A percentile compares a stretch with the other conserved stretches of the same genome.
phyloP scores from a whole-genome alignment of 805 yeast genomes.

The Saccharomycopsis schoenii region DNA sequence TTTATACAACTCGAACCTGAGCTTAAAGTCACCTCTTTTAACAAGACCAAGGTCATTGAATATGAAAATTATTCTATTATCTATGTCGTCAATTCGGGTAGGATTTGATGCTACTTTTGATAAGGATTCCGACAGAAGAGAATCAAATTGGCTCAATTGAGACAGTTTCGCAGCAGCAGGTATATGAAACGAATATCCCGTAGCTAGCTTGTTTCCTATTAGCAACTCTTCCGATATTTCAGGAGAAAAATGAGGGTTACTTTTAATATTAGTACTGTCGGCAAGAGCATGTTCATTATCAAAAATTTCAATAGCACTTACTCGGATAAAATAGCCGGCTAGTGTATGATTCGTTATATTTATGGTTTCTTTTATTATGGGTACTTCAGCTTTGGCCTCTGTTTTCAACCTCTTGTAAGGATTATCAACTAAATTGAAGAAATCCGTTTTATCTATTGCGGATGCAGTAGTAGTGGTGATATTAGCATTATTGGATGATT shows the following conservation, averaged over 20 bases:
- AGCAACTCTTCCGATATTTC: background rate
- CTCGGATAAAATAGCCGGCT: background rate
- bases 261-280: background rate
- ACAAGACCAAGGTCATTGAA: conserved; percentile 16
- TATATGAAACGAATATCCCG: background rate
- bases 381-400: background rate
- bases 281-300: background rate
- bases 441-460: conserved; percentile 3
- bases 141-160: background rate
- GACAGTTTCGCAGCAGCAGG: background rate
- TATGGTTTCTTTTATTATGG: background rate
- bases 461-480: background rate
- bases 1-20: conserved; percentile 16
- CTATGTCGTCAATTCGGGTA: background rate
- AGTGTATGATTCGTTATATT: background rate
- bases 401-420: background rate
- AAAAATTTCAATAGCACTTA: background rate
- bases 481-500: background rate
- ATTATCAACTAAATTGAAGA: background rate
- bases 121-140: background rate
- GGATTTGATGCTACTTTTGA: background rate
- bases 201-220: background rate
- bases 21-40: conserved; percentile 9
- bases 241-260: background rate
- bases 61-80: conserved; percentile 9